Percentiles rank a stretch among this genome's conserved stretches.
phyloP scores from a whole-genome alignment of 495 filamentous ascomycete species.

The Aspergillus steynii region DNA sequence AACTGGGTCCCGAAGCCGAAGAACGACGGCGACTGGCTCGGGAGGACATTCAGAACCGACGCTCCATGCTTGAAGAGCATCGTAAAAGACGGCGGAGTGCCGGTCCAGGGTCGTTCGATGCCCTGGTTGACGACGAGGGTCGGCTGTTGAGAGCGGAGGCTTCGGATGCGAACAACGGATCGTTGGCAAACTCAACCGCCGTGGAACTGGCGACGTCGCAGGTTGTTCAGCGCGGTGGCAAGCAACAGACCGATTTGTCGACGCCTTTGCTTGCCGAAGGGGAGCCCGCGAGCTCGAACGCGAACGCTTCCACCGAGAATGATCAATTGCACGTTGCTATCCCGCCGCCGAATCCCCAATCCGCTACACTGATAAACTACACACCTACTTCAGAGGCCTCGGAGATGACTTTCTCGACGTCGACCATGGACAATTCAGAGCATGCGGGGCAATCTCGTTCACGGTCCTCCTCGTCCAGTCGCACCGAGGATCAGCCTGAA shows the following conservation, averaged over 20 bases:
- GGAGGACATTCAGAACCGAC: conserved; percentile 72
- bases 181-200: conserved; percentile 45
- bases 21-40: conserved; percentile 67
- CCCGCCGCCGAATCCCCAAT: conserved; percentile 37
- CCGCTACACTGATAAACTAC: conserved; percentile 43
- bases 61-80: conserved; percentile 41
- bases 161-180: conserved; percentile 5
- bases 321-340: conserved; percentile 32
- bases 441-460: conserved; percentile 18
- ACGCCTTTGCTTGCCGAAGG: conserved; percentile 13
- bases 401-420: conserved; percentile 19
- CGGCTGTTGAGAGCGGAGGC: conserved; percentile 32
- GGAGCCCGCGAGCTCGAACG: conserved; percentile 16
- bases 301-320: conserved; percentile 8
- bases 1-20: conserved; percentile 63
- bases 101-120: conserved; percentile 49
- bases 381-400: conserved; percentile 50
- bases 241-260: conserved; percentile 36
- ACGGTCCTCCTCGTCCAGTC: conserved; percentile 25
- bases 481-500: conserved; percentile 31
- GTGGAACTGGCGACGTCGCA: conserved; percentile 44
- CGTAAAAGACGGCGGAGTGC: conserved; percentile 24
- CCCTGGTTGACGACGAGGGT: conserved; percentile 56
- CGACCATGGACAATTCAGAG: conserved; percentile 4
- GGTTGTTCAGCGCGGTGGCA: conserved; percentile 56